Evolutionary conservation across 2,329 filamentous ascomycete species (phyloP), one percentile per base, ranked within the genome.

Genomic region (Paracorniculantispora psalliotae): DNA sequence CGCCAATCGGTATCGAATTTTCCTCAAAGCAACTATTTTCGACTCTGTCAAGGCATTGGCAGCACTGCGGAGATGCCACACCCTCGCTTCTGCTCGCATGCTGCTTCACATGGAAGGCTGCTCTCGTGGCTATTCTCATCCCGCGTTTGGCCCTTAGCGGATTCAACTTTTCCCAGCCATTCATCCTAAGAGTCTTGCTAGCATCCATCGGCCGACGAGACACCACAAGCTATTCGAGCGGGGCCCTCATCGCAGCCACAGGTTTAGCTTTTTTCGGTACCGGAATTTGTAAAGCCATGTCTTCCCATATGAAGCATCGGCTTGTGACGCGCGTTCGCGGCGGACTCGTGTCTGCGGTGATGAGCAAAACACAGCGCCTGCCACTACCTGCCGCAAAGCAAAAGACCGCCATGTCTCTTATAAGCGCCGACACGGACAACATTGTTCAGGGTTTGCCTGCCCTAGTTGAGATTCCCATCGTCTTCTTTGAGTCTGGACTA

Each of bases 141-240:
- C 30, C 30, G 30, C 30, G 30, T 33, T 12, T 33, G 30, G 6
- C 12, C 6, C 30, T 33, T 33, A 33, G 6, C 6, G 30, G 30
- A 6, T 33, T 33, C 30, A 33, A 33, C 30, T 33, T 33, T 12
- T 33, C 30, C 12, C 30, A 33, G 12, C 30, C 30, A 12, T 33
- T 6, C 30, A 33, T 33, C 30, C 30, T 33, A n/a, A n/a, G n/a
- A n/a, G n/a, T n/a, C n/a, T n/a, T n/a, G n/a, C n/a, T n/a, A n/a
- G 33, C 33, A 37, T 12, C 12, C 33, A 30, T 63, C 21, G 47
- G 3, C n/a, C 12, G 21, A 46, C 2, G 63, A 64, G 19, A 43
- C 57, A 15, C 61, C 63, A 12, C 62, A 64, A 39, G 60, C 60
- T 21, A 49, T 7, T 17, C 13, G 2, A 49, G 21, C 1, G 30